phyloP scores from a whole-genome alignment of 148 eudicot genomes.

The Selenicereus undatus region DNA sequence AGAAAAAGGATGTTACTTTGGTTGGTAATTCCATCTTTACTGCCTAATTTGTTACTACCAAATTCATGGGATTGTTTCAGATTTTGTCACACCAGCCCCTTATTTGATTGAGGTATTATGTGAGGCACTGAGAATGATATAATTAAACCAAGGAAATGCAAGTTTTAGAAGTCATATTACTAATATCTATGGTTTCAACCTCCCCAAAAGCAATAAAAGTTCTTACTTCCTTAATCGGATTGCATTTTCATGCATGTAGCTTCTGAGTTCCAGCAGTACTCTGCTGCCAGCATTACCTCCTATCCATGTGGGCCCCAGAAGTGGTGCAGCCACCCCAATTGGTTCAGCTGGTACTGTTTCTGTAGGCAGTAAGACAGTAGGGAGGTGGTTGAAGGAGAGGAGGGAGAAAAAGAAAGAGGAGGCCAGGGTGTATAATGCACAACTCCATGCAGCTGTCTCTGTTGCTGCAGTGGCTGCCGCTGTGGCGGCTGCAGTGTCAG shows the following conservation, averaged over 20 bases:
- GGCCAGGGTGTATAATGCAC: conserved; percentile 71
- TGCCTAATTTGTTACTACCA: neutral
- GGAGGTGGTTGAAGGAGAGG: conserved; percentile 86
- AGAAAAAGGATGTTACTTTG: no score
- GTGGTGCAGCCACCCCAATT: conserved; percentile 24
- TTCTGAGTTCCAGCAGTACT: conserved; percentile 46
- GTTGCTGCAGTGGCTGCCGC: conserved; percentile 89
- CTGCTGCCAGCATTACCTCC: conserved; percentile 57
- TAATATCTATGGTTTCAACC: no score
- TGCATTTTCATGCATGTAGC: conserved; percentile 35
- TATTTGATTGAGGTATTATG: no score
- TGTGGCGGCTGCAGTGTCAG: conserved; percentile 79
- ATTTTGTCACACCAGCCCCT: no score
- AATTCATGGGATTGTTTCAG: neutral
- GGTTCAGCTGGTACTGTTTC: conserved; percentile 25
- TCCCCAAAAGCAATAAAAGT: no score
- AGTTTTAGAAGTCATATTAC: no score
- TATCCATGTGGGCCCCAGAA: conserved; percentile 35
- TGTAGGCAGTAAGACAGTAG: conserved; percentile 69
- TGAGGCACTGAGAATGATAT: no score
- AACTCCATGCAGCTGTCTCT: conserved; percentile 76
- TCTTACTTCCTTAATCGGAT: neutral
- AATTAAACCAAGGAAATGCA: no score
- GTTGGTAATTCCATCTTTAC: no score
- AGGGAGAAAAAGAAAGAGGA: conserved; percentile 91